Evolutionary conservation across 2,329 filamentous ascomycete species (phyloP), one percentile per base, ranked within the genome.

Genomic region (Apiospora aurea): DNA sequence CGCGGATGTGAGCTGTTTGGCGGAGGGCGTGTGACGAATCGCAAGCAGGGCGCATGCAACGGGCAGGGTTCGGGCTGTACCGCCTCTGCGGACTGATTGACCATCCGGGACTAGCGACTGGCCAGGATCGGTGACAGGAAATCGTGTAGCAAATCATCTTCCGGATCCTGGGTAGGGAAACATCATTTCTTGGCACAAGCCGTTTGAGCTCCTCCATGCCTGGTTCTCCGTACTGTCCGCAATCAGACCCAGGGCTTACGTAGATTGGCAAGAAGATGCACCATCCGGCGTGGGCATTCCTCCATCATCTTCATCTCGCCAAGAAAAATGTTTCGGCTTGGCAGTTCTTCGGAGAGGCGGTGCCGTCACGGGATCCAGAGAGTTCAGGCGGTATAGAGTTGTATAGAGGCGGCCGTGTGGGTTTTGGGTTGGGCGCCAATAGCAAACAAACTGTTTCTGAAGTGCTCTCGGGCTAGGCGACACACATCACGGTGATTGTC

Each of bases 221-320:
- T 21, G 16, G 16, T 24, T n/a, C 57, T 41, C 34, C 34, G 34
- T 64, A n/a, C 10, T 26, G 34, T 13, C 10, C 8, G 21, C 11
- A 41, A 16, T 38, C 34, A 38, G 13, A 10, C 18, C 1, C 53
- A 61, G 53, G 53, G 29, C 53, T 61, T 61, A 34, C 53, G 53
- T 49, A 49, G 46, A n/a, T 61, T 29, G 29, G 21, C 10, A 16
- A 29, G 29, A 61, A 38, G 53, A 61, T 38, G 29, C 16, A 34
- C 53, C 53, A 21, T 61, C 29, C 53, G 29, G 34, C 53, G 57
- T 64, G 57, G 57, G 34, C 57, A 64, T 64, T 41, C 34, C 57
- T 61, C 53, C 53, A 61, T 61, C 53, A 29, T 61, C 29, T 29
- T 61, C 29, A 61, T 61, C 53, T 61, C 53, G 53, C 53, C 53